These are phyloP conservation scores for Vanrija pseudolonga DNA, from an alignment of 1,284 basidiomycete species.

Conservation along the genomic window DNA sequence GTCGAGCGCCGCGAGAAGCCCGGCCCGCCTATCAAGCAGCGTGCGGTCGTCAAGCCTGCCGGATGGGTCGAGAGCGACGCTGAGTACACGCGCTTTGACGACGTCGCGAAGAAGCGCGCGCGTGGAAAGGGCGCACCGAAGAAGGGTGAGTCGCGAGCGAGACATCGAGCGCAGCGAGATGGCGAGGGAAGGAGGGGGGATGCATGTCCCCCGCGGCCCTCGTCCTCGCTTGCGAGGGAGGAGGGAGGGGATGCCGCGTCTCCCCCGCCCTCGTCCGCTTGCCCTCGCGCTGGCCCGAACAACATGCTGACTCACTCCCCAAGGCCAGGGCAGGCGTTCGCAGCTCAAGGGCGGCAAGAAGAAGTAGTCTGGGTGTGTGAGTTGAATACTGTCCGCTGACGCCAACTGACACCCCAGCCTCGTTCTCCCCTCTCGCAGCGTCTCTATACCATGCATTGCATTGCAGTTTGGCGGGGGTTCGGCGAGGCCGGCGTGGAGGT, in stretches of 20 bases:
- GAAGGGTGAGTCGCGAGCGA: constrained; percentile 44
- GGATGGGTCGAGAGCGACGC: constrained; percentile 36
- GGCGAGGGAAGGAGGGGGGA: too few relatives aligned
- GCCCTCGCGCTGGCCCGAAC: neutral
- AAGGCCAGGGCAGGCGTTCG: constrained; percentile 14
- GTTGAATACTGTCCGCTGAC: too few relatives aligned
- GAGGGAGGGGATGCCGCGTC: too few relatives aligned
- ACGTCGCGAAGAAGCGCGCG: constrained; percentile 26
- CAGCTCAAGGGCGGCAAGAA: constrained; percentile 14
- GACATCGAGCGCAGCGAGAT: too few relatives aligned
- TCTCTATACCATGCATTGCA: constrained; percentile 11
- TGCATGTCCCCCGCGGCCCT: too few relatives aligned
- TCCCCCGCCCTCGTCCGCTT: neutral
- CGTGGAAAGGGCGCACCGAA: constrained; percentile 43
- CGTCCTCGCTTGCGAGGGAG: too few relatives aligned
- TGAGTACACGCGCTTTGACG: constrained; percentile 30
- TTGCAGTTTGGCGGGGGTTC: neutral
- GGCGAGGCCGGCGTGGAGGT: too few relatives aligned
- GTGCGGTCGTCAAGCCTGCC: constrained; percentile 3
- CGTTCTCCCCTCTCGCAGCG: neutral
- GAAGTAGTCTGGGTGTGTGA: constrained; percentile 3
- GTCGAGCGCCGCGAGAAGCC: constrained; percentile 23
- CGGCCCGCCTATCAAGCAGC: constrained; percentile 13
- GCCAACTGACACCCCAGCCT: neutral
- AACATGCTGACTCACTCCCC: neutral